phyloP scores from a whole-genome alignment of 1,284 basidiomycete genomes.

The Trichosporon sp. region DNA sequence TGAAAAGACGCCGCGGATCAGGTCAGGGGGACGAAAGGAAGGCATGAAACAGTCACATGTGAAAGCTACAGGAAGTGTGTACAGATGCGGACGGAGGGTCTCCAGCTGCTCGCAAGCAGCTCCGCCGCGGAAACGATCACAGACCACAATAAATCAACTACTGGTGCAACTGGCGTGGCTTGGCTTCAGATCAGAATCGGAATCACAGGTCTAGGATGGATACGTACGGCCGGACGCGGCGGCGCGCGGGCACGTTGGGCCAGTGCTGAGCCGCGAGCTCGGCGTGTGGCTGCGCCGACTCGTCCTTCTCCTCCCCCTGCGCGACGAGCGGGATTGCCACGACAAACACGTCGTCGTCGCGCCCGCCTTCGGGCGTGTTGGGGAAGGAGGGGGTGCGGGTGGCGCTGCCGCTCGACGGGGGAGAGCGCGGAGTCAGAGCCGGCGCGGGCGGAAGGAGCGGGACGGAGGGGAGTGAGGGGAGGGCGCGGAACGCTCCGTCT shows the following conservation, averaged over 20 bases:
- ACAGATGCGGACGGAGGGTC: not conserved
- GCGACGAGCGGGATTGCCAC: not conserved
- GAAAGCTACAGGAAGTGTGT: not conserved
- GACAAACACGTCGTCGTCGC: not conserved
- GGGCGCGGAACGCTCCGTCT: not conserved
- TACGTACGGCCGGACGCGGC: constrained; percentile 10
- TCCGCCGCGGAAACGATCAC: not conserved
- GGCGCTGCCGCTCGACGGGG: constrained; percentile 10
- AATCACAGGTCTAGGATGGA: constrained; percentile 16
- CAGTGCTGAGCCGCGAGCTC: constrained; percentile 15
- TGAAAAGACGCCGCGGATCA: too few relatives aligned
- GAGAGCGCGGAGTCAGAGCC: not conserved
- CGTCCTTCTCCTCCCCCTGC: constrained; percentile 10
- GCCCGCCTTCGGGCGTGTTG: not conserved
- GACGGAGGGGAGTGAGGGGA: not conserved
- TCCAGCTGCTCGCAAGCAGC: too few relatives aligned
- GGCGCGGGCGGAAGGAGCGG: not conserved
- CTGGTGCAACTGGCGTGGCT: too few relatives aligned
- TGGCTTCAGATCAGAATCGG: not conserved
- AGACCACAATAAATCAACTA: not conserved
- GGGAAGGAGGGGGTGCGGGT: constrained; percentile 13
- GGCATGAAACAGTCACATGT: not conserved
- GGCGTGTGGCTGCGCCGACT: constrained; percentile 11
- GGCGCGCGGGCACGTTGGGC: constrained; percentile 4
- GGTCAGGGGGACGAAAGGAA: not conserved